A percentile compares a stretch with the other conserved stretches of the same genome.
Conservation (phyloP, 2,329 filamentous ascomycete genomes). For the Xylaria sp. region DNA sequence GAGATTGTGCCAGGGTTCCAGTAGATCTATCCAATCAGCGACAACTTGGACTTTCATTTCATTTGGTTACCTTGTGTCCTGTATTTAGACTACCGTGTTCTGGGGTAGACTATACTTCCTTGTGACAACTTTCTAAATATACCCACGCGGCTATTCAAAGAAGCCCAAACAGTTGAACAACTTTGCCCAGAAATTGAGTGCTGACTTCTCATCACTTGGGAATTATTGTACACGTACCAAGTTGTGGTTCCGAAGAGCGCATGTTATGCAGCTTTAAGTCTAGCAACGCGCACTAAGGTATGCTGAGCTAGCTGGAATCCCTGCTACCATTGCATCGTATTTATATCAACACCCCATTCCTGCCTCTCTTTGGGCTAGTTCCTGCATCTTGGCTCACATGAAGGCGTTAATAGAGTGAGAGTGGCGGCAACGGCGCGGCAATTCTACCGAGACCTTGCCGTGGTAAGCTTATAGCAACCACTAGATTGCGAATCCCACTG, state of each 20-base stretch:
- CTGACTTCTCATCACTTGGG: not conserved
- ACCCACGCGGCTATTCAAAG: not conserved
- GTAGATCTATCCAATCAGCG: slow-evolving; percentile 6
- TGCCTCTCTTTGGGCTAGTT: not conserved
- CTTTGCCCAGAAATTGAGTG: not conserved
- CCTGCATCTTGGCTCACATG: not conserved
- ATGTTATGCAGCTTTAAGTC: not conserved
- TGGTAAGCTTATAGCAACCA: slow-evolving; percentile 4
- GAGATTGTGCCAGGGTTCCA: not conserved
- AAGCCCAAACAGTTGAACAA: not conserved
- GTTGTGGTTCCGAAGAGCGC: too few relatives aligned
- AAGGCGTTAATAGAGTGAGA: not conserved
- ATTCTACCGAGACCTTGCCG: slow-evolving; percentile 6
- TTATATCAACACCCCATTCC: not conserved
- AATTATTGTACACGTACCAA: not conserved
- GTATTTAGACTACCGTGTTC: not conserved
- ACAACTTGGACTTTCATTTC: not conserved
- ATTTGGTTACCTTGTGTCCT: not conserved
- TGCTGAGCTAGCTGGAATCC: not conserved
- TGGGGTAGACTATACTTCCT: not conserved
- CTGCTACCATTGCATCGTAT: not conserved
- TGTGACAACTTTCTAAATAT: slow-evolving; percentile 3
- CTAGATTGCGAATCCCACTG: not conserved
- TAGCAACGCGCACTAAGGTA: not conserved
- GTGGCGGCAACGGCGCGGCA: slow-evolving; percentile 10